These are phyloP conservation scores for Amanita pseudoporphyria DNA, from an alignment of 768 basidiomycete species.

Conservation along the genomic window DNA sequence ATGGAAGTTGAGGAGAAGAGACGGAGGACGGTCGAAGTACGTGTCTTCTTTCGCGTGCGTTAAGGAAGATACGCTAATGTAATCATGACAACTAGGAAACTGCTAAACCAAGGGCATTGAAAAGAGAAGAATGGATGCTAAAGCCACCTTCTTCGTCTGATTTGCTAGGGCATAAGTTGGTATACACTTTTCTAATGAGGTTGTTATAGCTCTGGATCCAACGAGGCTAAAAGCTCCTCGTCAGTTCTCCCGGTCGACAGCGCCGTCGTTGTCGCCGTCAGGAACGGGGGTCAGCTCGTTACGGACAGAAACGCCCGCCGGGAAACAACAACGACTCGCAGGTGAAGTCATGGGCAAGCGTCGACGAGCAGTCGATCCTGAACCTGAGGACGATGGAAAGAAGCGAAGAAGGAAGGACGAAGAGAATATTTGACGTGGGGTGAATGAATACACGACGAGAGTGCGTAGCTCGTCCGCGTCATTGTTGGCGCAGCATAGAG, in stretches of 20 bases:
- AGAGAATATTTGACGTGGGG: constrained; percentile 54
- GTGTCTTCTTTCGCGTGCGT: constrained; percentile 11
- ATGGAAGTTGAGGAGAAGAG: constrained; percentile 77
- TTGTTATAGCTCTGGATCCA: constrained; percentile 66
- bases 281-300: constrained; percentile 51
- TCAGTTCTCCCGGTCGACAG: constrained; percentile 63
- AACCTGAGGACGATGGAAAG: constrained; percentile 32
- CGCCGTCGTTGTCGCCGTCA: too few relatives aligned
- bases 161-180: constrained; percentile 60
- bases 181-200: too few relatives aligned
- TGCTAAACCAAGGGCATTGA: constrained; percentile 60
- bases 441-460: constrained; percentile 69
- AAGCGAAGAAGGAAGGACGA: constrained; percentile 64
- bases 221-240: constrained; percentile 64
- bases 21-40: constrained; percentile 56
- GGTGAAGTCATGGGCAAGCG: constrained; percentile 95
- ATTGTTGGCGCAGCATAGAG: constrained; percentile 43
- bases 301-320: constrained; percentile 97
- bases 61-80: background rate
- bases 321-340: constrained; percentile 79
- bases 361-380: constrained; percentile 52
- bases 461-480: constrained; percentile 44
- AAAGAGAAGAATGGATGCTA: constrained; percentile 98
- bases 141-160: constrained; percentile 81
- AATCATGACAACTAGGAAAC: constrained; percentile 43